phyloP scores from a whole-genome alignment of 2,329 filamentous ascomycete genomes.

The Aspergillus brunneoviolaceus region DNA sequence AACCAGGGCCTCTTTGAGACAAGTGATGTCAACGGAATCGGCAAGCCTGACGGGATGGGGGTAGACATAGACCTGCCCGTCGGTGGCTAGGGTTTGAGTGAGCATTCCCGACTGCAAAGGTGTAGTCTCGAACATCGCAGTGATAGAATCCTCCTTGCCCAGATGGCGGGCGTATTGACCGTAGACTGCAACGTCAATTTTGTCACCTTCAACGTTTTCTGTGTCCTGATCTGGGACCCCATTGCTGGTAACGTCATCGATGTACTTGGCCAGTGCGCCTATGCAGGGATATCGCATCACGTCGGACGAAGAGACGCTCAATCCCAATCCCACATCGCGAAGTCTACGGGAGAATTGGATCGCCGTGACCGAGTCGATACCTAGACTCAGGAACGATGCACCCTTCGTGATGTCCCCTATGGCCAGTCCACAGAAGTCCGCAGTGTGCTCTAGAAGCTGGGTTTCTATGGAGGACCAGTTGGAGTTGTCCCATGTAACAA shows the following conservation, averaged over 20 bases:
- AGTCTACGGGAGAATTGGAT: constrained; percentile 35
- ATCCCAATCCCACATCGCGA: constrained; percentile 25
- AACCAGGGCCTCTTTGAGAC: constrained; percentile 58
- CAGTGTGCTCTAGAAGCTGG: constrained; percentile 24
- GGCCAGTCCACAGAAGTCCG: constrained; percentile 26
- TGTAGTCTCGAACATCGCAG: constrained; percentile 57
- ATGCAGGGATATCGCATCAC: constrained; percentile 36
- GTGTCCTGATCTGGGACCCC: constrained; percentile 8
- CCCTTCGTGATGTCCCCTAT: constrained; percentile 26
- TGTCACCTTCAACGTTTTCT: background rate
- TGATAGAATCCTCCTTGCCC: constrained; percentile 20
- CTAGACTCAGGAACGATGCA: constrained; percentile 34
- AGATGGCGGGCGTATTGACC: constrained; percentile 19
- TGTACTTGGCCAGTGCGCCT: constrained; percentile 24
- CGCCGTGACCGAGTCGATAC: constrained; percentile 35
- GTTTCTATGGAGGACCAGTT: constrained; percentile 25
- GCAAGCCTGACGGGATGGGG: constrained; percentile 62
- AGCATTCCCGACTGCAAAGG: constrained; percentile 83
- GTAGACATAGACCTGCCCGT: constrained; percentile 67
- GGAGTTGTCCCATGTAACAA: constrained; percentile 19
- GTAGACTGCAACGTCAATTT: constrained; percentile 12
- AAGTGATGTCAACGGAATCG: constrained; percentile 43
- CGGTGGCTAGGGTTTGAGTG: constrained; percentile 61
- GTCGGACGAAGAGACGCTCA: constrained; percentile 35
- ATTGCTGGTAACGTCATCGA: constrained; percentile 14